Base-by-base conservation (phyloP, 768 basidiomycete genomes). In the Floccularia luteovirens region DNA sequence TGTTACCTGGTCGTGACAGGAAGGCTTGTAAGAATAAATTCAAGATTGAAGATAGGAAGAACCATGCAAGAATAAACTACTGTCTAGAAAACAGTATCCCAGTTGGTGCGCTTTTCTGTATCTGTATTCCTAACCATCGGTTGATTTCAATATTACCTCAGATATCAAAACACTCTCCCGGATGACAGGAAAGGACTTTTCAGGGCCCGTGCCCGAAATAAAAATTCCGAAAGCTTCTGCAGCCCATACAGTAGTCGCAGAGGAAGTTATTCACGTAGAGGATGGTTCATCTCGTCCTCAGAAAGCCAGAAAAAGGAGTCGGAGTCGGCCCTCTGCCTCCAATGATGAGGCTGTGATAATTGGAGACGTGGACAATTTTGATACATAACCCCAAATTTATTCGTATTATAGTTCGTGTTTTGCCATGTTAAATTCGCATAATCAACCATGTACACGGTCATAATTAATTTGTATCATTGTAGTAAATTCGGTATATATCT, bases 21-120 rank as follows among this genome's bases (percentile, higher is more conserved):
- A 89, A 85, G 53, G 82, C 90, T 20, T 90, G 92, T 59, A 91
- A 90, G 61, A 85, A 88, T 58, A 94, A 94, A 55, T 94, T 91
- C 67, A 92, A 89, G 51, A 72, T 79, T 0, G 92, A 94, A 57
- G 90, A 92, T 56, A 87, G 75, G 62, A 78, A 75, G 55, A 82
- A 92, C 55, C 70, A 79, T 21, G 72, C 70, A n/a, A 69, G 82
- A 34, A 85, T 94, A 42, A 82, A 79, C 44, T 67, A 75, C 45
- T 84, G 79, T 53, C 61, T 93, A n/a, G 77, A 77, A 43, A 79
- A 84, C 50, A 74, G 77, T 46, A 69, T 75, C 31, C 87, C 88
- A 38, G 85, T 87, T 46, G 86, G 86, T 87, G 50, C 48, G 75
- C 63, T n/a, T 22, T 7, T 25, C 14, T 10, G 1, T 5, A 8